These are phyloP conservation scores for Acephala macrosclerotiorum DNA, from an alignment of 2,329 filamentous ascomycete species.

Conservation along the genomic window DNA sequence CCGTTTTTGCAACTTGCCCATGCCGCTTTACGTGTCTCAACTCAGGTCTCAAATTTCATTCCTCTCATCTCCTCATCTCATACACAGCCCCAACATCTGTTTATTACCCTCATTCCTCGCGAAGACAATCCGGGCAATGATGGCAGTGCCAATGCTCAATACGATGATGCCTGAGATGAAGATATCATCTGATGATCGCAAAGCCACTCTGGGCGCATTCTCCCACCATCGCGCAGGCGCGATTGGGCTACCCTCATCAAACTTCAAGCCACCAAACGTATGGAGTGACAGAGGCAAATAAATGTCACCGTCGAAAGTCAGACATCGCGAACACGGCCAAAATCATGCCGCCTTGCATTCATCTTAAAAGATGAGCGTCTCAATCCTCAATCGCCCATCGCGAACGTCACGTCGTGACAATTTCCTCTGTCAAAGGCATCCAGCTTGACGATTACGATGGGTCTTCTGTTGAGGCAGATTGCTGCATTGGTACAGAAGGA, in stretches of 20 bases:
- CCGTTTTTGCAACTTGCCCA: background rate
- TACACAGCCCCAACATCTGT: no score
- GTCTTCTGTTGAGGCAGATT: constrained; percentile 62
- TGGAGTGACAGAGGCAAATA: background rate
- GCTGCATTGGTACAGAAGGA: constrained; percentile 67
- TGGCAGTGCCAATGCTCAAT: background rate
- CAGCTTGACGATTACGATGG: constrained; percentile 36
- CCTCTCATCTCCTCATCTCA: background rate
- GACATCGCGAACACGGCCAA: background rate
- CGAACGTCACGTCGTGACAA: background rate
- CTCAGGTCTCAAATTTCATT: background rate
- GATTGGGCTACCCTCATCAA: background rate
- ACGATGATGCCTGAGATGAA: background rate
- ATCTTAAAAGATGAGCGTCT: background rate
- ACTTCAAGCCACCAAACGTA: background rate
- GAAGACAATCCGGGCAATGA: background rate
- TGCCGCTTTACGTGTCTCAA: no score
- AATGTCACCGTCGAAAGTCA: background rate
- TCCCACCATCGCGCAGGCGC: background rate
- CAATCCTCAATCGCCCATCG: background rate
- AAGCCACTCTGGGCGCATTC: background rate
- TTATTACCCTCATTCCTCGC: no score
- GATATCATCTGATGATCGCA: background rate
- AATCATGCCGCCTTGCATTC: background rate
- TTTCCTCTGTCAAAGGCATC: background rate